phyloP scores from a whole-genome alignment of 192 early-diverging fungal genomes.

The Phycomyces blakesleeanus region DNA sequence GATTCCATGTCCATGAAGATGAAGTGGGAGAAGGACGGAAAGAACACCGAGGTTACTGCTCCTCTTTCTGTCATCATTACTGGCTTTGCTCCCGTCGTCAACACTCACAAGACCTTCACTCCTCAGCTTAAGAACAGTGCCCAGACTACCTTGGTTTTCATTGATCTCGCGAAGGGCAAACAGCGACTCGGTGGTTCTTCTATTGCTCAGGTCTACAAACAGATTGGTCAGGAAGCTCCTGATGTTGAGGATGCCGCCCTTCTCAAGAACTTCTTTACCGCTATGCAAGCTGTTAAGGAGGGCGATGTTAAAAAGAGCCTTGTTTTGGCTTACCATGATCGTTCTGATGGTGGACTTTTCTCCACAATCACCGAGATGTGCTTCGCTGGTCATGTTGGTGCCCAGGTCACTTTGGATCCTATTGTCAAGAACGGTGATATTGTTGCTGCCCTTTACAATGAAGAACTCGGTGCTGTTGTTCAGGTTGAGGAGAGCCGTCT shows the following conservation, averaged over 20 bases:
- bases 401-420: slow-evolving; percentile 61
- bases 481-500: slow-evolving; percentile 69
- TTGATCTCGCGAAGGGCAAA: slow-evolving; percentile 82
- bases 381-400: slow-evolving; percentile 91
- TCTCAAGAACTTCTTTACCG: slow-evolving; percentile 78
- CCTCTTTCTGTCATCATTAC: slow-evolving; percentile 93
- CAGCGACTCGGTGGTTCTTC: slow-evolving; percentile 91
- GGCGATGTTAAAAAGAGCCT: slow-evolving; percentile 37
- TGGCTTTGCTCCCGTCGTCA: slow-evolving; percentile 84
- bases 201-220: slow-evolving; percentile 91
- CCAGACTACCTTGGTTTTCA: slow-evolving; percentile 69
- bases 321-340: slow-evolving; percentile 95
- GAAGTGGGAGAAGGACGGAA: slow-evolving; percentile 62
- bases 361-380: slow-evolving; percentile 92
- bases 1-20: slow-evolving; percentile 99
- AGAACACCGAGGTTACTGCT: slow-evolving; percentile 67
- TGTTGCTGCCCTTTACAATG: slow-evolving; percentile 80
- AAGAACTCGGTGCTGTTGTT: slow-evolving; percentile 96
- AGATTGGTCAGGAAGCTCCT: slow-evolving; percentile 74
- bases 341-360: slow-evolving; percentile 96
- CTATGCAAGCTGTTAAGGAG: slow-evolving; percentile 50
- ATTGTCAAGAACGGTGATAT: slow-evolving; percentile 43
- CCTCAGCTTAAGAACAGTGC: slow-evolving; percentile 67
- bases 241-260: slow-evolving; percentile 75
- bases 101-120: slow-evolving; percentile 84